A percentile compares a stretch with the other conserved stretches of the same genome.
Evolutionary conservation across 1,284 basidiomycete species (phyloP).

Genomic region (Psilocybe mexicana): DNA sequence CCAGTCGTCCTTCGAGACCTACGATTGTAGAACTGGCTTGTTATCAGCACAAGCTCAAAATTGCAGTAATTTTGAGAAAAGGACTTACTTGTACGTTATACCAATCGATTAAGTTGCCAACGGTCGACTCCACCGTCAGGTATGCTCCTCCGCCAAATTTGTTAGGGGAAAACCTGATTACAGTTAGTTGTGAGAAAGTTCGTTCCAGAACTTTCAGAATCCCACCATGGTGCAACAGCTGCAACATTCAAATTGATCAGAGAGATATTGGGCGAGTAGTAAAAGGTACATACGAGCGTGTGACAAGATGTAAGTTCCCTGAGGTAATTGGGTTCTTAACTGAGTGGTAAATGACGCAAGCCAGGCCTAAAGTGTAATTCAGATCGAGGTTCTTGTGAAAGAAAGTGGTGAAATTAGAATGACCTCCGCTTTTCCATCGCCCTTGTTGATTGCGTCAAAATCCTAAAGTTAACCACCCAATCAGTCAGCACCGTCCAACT

Average conservation of each 20-base stretch:
- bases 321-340: conserved; percentile 39
- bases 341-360: conserved; percentile 43
- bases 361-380: conserved; percentile 34
- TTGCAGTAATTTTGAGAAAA: not conserved
- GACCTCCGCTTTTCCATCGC: conserved; percentile 38
- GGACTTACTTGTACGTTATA: conserved; percentile 38
- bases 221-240: conserved; percentile 54
- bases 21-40: conserved; percentile 63
- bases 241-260: not conserved
- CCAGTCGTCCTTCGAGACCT: conserved; percentile 33
- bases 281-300: conserved; percentile 39
- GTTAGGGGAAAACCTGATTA: conserved; percentile 47
- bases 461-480: conserved; percentile 31
- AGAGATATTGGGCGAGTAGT: not conserved
- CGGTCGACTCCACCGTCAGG: conserved; percentile 50
- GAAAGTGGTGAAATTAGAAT: not conserved
- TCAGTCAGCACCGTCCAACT: not conserved
- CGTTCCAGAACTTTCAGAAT: not conserved
- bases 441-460: conserved; percentile 45
- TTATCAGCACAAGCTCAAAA: not conserved
- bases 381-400: not conserved
- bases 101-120: conserved; percentile 60
- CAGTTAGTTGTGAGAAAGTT: not conserved
- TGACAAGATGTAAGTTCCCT: conserved; percentile 40
- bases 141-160: conserved; percentile 57